Evolutionary conservation across 1,284 basidiomycete genomes (phyloP), one percentile per base, ranked within the genome.

Genomic region (Cutaneotrichosporon sp.): DNA sequence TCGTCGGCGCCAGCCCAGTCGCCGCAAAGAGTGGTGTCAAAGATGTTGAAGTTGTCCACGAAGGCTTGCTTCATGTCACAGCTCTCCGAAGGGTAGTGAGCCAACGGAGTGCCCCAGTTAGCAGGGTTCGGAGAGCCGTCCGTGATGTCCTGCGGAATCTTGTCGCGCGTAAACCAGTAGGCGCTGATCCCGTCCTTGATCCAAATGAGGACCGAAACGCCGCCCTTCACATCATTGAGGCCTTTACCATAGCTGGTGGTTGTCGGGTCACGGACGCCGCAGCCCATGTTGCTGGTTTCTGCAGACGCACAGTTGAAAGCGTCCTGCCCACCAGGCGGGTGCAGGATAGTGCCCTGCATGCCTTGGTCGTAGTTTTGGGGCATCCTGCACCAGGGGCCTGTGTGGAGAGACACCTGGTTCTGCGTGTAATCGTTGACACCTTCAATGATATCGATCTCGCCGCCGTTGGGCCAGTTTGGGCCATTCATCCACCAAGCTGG

Each of bases 41-140:
- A 67, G 30, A 59, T 52, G 44, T 56, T 57, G 50, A 90, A 77
- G 7, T 87, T 88, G 21, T 86, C 90, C 67, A 88, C 84, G 78
- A 92, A 92, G 79, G 82, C 90, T 64, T 80, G 69, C 74, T 80
- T 84, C 22, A 87, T 85, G 67, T 84, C 76, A 72, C 90, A 93
- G 38, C 74, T 69, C 21, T 77, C 76, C 13, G 86, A 81, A 14
- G 86, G 83, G 84, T 84, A 90, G 70, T 78, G 79, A 38, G 86
- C 90, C 70, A 83, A 78, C 2, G 90, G 85, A 12, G 74, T 73
- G 33, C 88, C 84, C 90, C 90, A 93, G 34, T 60, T 74, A 42
- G 79, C 76, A 4, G 90, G 88, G 56, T 82, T 77, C 38, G 90
- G 90, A 20, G 78, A 75, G 40, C 80, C 82, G 34, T 79, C 78